phyloP scores from a whole-genome alignment of 192 early-diverging fungal species.

The Pilobolus umbonatus region DNA sequence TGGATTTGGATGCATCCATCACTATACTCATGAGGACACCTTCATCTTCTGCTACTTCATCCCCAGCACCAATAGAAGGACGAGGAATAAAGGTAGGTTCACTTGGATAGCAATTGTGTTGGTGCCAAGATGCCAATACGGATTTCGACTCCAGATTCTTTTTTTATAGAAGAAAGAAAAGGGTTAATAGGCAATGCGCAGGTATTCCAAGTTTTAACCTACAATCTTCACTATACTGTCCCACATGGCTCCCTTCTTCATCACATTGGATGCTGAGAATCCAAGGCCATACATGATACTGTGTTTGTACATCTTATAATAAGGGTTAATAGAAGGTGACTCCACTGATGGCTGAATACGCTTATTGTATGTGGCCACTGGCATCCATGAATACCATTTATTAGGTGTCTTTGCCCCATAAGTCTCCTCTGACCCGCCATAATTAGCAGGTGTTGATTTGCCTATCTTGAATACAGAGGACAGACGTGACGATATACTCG shows the following conservation, averaged over 20 bases:
- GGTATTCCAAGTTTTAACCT: constrained; percentile 16
- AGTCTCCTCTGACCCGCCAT: neutral
- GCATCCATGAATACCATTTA: constrained; percentile 25
- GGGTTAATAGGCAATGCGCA: neutral
- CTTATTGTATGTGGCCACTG: constrained; percentile 20
- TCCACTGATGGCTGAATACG: constrained; percentile 31
- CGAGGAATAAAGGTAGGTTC: constrained; percentile 77
- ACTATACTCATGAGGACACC: constrained; percentile 76
- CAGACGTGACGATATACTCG: constrained; percentile 10
- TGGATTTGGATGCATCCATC: constrained; percentile 56
- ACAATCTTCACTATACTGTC: constrained; percentile 45
- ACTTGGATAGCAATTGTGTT: constrained; percentile 71
- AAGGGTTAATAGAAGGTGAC: constrained; percentile 38
- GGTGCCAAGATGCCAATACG: constrained; percentile 38
- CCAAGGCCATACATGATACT: constrained; percentile 39
- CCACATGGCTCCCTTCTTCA: constrained; percentile 34
- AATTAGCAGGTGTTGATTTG: constrained; percentile 31
- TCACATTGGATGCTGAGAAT: constrained; percentile 28
- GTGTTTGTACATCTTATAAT: constrained; percentile 22
- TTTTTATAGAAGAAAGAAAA: neutral
- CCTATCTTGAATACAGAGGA: constrained; percentile 18
- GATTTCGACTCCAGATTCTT: constrained; percentile 37
- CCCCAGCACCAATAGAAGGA: constrained; percentile 10
- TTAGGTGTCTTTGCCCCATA: constrained; percentile 1
- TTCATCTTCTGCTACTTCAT: constrained; percentile 64